Base-by-base conservation (phyloP, 352 stramenopile genomes). In the Globisporangium radiosum region DNA sequence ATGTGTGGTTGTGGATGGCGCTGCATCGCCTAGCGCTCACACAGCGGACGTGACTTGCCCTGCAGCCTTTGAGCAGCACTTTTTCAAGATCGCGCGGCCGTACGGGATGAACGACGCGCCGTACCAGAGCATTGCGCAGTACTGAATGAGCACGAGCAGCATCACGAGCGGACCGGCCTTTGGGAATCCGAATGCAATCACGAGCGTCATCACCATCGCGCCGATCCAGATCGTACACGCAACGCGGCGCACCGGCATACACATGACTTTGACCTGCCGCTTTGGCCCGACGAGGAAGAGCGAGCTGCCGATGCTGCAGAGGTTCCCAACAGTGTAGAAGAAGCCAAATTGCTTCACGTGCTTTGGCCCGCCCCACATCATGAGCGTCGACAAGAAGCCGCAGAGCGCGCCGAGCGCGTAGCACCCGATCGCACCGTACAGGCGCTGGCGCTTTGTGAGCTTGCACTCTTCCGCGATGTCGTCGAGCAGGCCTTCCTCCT, bases 301-400 rank as follows among this genome's bases (percentile, higher is more conserved):
- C 37, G 84, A 94, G 25, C 74, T 88, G 51, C 81, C 81, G 49
- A 94, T 88, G 44, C 78, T 87, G 66, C 77, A 87, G 19, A 94
- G 71, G 56, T 75, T 89, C n/a, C 84, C 81, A 38, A 94, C 62
- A 11, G 82, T 92, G 63, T 94, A 94, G 65, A 94, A 92, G 70
- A 94, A 94, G 19, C 70, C 84, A 63, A 94, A 94, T 59, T 90
- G 79, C 60, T 90, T 91, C 14, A 94, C 65, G 66, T 94, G 84
- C 62, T 77, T 80, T 2, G 83, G 77, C 1, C 83, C 83, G 37
- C 81, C 81, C 79, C 79, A 91, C 76, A 91, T 75, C 73, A 93
- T 86, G 19, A 91, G 60, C 59, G 83, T 91, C 15, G 83, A 85
- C 43, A 93, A 50, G 60, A 94, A 88, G 48, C 78, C 78, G 62